phyloP scores from a whole-genome alignment of 257 asterid genomes.

The Solanum pennellii region DNA sequence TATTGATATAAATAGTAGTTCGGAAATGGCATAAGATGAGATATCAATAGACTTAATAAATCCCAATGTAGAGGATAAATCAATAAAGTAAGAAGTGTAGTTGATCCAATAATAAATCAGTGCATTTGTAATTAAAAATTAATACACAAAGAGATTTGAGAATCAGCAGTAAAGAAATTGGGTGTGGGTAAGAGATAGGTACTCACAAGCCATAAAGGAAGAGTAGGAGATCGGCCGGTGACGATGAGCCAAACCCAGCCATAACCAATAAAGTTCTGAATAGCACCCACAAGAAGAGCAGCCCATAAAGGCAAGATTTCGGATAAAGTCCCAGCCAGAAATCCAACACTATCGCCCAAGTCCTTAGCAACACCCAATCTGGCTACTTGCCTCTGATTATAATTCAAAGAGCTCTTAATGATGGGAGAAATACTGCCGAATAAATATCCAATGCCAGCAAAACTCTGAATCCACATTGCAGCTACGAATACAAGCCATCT shows the following conservation, averaged over 20 bases:
- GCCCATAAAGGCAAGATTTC: slow-evolving; percentile 46
- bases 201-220: slow-evolving; percentile 47
- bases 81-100: not conserved
- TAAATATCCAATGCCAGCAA: slow-evolving; percentile 42
- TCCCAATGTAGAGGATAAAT: not conserved
- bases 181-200: not conserved
- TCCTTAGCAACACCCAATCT: slow-evolving; percentile 45
- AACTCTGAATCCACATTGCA: slow-evolving; percentile 51
- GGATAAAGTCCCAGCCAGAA: slow-evolving; percentile 36
- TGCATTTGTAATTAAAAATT: not conserved
- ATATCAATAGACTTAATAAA: not conserved
- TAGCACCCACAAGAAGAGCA: slow-evolving; percentile 38
- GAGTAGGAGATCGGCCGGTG: slow-evolving; percentile 25
- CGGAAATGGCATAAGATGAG: not conserved
- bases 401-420: slow-evolving; percentile 24
- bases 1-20: not conserved
- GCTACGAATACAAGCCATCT: slow-evolving; percentile 50
- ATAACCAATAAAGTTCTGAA: slow-evolving; percentile 34
- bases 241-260: slow-evolving; percentile 53
- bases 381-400: slow-evolving; percentile 32
- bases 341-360: slow-evolving; percentile 43
- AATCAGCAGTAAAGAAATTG: not conserved
- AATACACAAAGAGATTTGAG: not conserved
- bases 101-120: not conserved
- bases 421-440: slow-evolving; percentile 42